Evolutionary conservation across 306 rosid species (phyloP), one percentile per base, ranked within the genome.

Genomic region (Cucurbita argyrosperma): DNA sequence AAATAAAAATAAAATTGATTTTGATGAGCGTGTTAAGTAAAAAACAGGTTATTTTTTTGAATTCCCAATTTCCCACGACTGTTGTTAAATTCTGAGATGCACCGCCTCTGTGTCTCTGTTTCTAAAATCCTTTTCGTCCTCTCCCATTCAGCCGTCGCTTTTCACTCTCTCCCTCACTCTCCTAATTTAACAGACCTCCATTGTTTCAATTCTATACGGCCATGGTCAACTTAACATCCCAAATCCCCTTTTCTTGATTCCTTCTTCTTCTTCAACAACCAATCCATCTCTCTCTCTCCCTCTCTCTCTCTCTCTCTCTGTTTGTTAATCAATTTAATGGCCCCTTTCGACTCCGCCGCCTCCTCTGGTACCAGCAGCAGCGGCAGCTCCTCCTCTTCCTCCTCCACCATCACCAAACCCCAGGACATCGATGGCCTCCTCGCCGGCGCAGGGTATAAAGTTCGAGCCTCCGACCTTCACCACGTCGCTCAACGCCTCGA

Each of bases 401-500:
- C 86, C 7, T 52, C 85, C 67, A 70, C 80, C 21, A 38, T 61
- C 39, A 80, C 84, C 60, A 82, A 83, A 23, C 83, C 82, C 14
- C 68, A 71, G 18, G 91, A 88, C 11, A 85, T 89, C 71, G 96
- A 88, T 14, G 86, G 85, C 8, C 84, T 54, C 8, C 91, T 92
- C 10, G 95, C 89, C 70, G 91, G 79, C 8, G 93, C 90, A 0
- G 96, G 97, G 4, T 91, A 91, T 79, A 89, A 76, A 76, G 90
- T 91, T 71, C 83, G 86, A n/a, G 78, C 91, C 57, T 85, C 97
- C 21, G 93, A 91, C 75, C 85, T 91, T 1, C 84, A 65, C 52
- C 91, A 89, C 37, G 90, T 91, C 14, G 97, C 93, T 37, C 90
- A 84, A 23, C 85, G 90, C 19, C 79, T 92, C 6, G 91, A 92